Base-by-base conservation (phyloP, 169 alveolate genomes). In the Eimeria falciformis region DNA sequence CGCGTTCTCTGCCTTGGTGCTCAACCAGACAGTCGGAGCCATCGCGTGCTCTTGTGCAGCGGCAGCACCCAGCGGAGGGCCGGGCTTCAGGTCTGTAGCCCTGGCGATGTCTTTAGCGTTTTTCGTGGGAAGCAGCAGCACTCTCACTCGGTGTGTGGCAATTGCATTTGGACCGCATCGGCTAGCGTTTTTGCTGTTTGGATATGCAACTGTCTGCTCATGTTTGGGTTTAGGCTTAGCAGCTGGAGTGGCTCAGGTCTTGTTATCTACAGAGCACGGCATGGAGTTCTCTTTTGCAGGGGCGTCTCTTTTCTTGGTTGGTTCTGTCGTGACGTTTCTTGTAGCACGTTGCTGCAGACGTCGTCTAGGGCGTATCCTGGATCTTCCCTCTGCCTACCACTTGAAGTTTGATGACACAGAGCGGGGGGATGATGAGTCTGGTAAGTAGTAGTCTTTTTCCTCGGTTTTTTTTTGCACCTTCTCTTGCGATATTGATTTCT, bases 21-120 rank as follows among this genome's bases (percentile, higher is more conserved):
- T 68, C 50, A 17, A 1, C n/a, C 81, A 68, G 81, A 7, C 9
- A 5, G 23, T 25, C 37, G 73, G 73, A 29, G 5, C 29, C 37
- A 29, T 2, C 50, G 81, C 81, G 23, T 68, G 81, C 81, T 23
- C 50, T n/a, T 68, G 81, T 27, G 73, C 73, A 9, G 73, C 33
- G 40, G 23, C 40, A 0, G 73, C 73, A 21, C n/a, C n/a, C n/a
- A n/a, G n/a, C n/a, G n/a, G n/a, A n/a, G n/a, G n/a, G n/a, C n/a
- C n/a, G n/a, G n/a, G n/a, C n/a, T n/a, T n/a, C n/a, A n/a, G n/a
- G n/a, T n/a, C n/a, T n/a, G n/a, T n/a, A n/a, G n/a, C n/a, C n/a
- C 81, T 68, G 47, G 14, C 23, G 73, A 14, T 21, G 18, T 50
- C 62, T 50, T 50, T 50, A 50, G 62, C 18, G 62, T 50, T 50